Evolutionary conservation across 2,329 filamentous ascomycete genomes (phyloP).

Genomic region (Sporothrix inflata): DNA sequence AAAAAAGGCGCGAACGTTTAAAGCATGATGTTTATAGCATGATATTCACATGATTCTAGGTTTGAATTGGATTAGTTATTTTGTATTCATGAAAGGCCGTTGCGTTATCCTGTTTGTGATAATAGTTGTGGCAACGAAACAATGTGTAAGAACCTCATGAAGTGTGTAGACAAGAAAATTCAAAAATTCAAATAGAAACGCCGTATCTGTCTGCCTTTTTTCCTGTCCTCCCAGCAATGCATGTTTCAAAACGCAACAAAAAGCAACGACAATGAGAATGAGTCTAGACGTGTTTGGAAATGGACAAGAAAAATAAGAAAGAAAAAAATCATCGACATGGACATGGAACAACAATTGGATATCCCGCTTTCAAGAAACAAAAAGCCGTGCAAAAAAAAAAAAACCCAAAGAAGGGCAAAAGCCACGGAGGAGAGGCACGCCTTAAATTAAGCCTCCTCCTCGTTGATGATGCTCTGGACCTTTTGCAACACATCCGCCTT

Average conservation of each 20-base stretch:
- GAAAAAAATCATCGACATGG: neutral
- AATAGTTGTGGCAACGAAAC: neutral
- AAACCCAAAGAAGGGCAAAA: neutral
- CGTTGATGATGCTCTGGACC: constrained; percentile 47
- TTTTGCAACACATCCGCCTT: constrained; percentile 61
- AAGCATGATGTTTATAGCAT: neutral
- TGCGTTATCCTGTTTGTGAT: neutral
- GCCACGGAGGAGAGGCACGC: neutral
- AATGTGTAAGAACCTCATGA: constrained; percentile 1
- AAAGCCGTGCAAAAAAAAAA: neutral
- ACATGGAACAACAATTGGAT: constrained; percentile 8
- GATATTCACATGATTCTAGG: neutral
- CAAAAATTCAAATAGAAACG: constrained; percentile 1
- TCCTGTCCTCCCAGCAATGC: constrained; percentile 9
- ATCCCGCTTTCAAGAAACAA: constrained; percentile 15
- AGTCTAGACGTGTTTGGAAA: neutral
- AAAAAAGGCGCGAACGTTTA: too few relatives aligned
- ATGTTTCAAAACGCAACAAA: neutral
- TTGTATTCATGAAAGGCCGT: constrained; percentile 13
- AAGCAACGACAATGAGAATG: neutral
- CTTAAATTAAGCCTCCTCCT: constrained; percentile 16
- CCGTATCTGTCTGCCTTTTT: constrained; percentile 10
- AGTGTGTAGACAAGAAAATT: neutral
- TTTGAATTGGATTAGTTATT: neutral
- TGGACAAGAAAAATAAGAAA: neutral